phyloP scores from a whole-genome alignment of 192 early-diverging fungal species.

The Coemansia sp. region DNA sequence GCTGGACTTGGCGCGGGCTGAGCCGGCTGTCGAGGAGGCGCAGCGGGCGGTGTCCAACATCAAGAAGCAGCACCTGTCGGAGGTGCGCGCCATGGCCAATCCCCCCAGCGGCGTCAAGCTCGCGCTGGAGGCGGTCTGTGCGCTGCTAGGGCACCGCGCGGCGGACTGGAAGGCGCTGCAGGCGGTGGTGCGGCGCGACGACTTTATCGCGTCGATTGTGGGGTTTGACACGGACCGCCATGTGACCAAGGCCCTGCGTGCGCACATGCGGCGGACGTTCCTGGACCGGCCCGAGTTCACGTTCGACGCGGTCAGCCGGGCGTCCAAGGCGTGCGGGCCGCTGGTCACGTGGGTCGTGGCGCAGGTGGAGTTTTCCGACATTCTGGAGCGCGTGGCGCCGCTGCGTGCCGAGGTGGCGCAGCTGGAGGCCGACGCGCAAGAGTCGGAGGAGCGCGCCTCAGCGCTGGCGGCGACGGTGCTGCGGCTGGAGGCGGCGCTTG shows the following conservation, averaged over 20 bases:
- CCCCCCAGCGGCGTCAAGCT: conserved; percentile 96
- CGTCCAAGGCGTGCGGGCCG: conserved; percentile 98
- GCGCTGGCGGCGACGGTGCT: conserved; percentile 79
- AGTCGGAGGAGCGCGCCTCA: conserved; percentile 70
- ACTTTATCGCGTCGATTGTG: conserved; percentile 97
- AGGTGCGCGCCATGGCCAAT: conserved; percentile 96
- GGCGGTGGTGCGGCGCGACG: conserved; percentile 87
- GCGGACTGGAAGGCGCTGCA: conserved; percentile 94
- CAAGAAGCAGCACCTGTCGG: conserved; percentile 95
- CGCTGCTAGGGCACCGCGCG: conserved; percentile 82
- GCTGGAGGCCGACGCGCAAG: conserved; percentile 78
- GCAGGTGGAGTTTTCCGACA: conserved; percentile 91
- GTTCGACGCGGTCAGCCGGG: conserved; percentile 96
- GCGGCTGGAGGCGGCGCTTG: conserved; percentile 88
- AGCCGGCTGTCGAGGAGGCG: conserved; percentile 96
- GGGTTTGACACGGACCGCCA: conserved; percentile 90
- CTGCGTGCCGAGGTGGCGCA: conserved; percentile 89
- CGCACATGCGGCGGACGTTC: conserved; percentile 79
- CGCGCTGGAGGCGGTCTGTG: conserved; percentile 98
- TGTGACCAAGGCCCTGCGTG: conserved; percentile 77
- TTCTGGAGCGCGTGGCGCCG: conserved; percentile 94
- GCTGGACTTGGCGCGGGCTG: conserved; percentile 90
- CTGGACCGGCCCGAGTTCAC: conserved; percentile 86
- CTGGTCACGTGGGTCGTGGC: conserved; percentile 98
- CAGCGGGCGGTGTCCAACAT: conserved; percentile 93